Conservation (phyloP, 2,329 filamentous ascomycete species). For the Verticillium nubilum region DNA sequence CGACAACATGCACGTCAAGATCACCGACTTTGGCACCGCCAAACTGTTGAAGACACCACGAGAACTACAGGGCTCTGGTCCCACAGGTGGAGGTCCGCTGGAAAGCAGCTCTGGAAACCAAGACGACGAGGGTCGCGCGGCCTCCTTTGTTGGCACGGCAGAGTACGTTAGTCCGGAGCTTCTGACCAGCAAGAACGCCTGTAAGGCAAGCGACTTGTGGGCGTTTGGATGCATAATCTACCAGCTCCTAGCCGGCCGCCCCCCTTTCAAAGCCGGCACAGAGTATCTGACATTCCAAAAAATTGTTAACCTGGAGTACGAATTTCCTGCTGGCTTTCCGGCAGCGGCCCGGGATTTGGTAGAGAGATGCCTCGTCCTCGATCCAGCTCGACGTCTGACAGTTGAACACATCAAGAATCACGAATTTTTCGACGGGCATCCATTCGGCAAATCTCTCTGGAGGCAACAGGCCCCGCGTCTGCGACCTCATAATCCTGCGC, state of each 20-base stretch:
- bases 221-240: slow-evolving; percentile 98
- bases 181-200: slow-evolving; percentile 93
- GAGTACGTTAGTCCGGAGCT: slow-evolving; percentile 98
- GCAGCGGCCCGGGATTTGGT: slow-evolving; percentile 81
- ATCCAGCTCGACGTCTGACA: slow-evolving; percentile 76
- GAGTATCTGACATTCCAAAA: slow-evolving; percentile 99
- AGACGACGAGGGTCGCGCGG: slow-evolving; percentile 67
- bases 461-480: slow-evolving; percentile 82
- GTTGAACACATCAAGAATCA: slow-evolving; percentile 97
- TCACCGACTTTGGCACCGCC: slow-evolving; percentile 98
- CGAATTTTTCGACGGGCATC: slow-evolving; percentile 84
- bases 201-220: slow-evolving; percentile 97
- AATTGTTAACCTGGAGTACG: slow-evolving; percentile 90
- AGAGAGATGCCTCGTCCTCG: slow-evolving; percentile 82
- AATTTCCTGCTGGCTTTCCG: slow-evolving; percentile 87
- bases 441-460: slow-evolving; percentile 82
- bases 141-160: slow-evolving; percentile 94
- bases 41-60: slow-evolving; percentile 70
- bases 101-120: slow-evolving; percentile 19
- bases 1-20: slow-evolving; percentile 95
- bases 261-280: slow-evolving; percentile 92
- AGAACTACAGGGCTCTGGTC: slow-evolving; percentile 32
- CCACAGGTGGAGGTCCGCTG: slow-evolving; percentile 18
- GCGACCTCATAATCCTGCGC: slow-evolving; percentile 73
- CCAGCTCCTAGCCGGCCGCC: slow-evolving; percentile 89